Base-by-base conservation (phyloP, 441 rosid species). In the Erysimum cheiri region DNA sequence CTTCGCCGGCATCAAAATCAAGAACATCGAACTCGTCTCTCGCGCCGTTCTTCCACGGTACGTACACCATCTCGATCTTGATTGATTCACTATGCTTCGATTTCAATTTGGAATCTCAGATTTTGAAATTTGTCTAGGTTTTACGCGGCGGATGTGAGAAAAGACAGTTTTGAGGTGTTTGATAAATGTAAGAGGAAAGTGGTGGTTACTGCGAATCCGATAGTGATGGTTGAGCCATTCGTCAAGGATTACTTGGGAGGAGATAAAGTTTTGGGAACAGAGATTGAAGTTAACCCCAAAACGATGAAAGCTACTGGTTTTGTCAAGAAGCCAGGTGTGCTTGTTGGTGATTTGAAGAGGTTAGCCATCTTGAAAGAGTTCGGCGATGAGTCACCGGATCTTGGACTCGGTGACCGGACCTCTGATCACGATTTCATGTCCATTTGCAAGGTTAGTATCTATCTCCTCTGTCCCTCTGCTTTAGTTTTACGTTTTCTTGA, bases 121-220 rank as follows among this genome's bases (percentile, higher is more conserved):
- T 54, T 43, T 39, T 46, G 6, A 14, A 10, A 6, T 26, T 1
- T 15, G 0, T 17, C 7, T 44, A 94, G 98, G 86, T 92, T 90
- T 77, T 95, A 92, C 67, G 97, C 96, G 32, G 88, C 96, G 59
- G 91, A 95, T 74, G 97, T 95, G 80, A 90, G 99, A 75, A 78
- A 87, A 64, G 98, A 90, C 49, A 90, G 97, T 68, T 95, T 67
- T 60, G 87, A 87, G 74, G 92, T 95, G 76, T 95, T 95, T 41
- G 95, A 90, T 19, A 83, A 70, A 55, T 90, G 98, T 78, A 89
- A 85, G 78, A 80, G 98, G 81, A 95, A 87, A 73, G 99, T 95
- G 60, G 96, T 95, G 78, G 99, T 95, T 78, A 95, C 99, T 56
- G 99, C 98, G 26, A 95, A 95, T 72, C 98, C 99, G 43, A 90